Base-by-base conservation (phyloP, 768 basidiomycete genomes). In the Boletus pseudo-olivaceus region DNA sequence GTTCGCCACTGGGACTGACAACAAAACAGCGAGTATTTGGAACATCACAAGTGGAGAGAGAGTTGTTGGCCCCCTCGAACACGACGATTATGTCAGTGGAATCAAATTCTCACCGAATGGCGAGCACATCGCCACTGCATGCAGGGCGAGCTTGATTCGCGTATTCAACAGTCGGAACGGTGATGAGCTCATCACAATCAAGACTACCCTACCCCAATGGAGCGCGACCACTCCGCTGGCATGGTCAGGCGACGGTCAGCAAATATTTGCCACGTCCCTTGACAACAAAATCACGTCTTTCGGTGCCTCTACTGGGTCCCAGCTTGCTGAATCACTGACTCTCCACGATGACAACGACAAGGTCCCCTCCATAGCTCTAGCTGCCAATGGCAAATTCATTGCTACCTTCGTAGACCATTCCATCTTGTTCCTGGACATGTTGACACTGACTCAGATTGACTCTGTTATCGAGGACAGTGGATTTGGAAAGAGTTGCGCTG, bases 121-220 rank as follows among this genome's bases (percentile, higher is more conserved):
- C 42, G 6, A 43, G 2, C 5, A 27, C 4, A 6, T 43, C 10
- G 27, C 27, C 10, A 29, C 42, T 26, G 23, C 41, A 0, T 42
- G 14, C 7, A 3, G 1, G 0, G 23, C 7, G 1, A 4, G 23
- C 7, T 9, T 23, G 0, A 26, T 43, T 15, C 10, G 42, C 0
- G 0, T 43, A 0, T 43, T 43, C 17, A 5, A 29, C 42, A 43
- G 42, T 29, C 42, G 5, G 5, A 7, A 27, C 1, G 42, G 42
- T 11, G 5, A 29, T 10, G 5, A 17, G 7, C 17, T 43, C 17
- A 26, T 43, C 17, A 7, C 4, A 2, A 43, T 29, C 10, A 7
- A 1, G 9, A n/a, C 42, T 1, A n/a, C 2, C 10, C n/a, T 29
- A 29, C 42, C 10, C 5, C 5, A n/a, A 2, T 11, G 7, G 5